Evolutionary conservation across 805 yeast genomes (phyloP), one percentile per base, ranked within the genome.

Genomic region (Candida verbasci): DNA sequence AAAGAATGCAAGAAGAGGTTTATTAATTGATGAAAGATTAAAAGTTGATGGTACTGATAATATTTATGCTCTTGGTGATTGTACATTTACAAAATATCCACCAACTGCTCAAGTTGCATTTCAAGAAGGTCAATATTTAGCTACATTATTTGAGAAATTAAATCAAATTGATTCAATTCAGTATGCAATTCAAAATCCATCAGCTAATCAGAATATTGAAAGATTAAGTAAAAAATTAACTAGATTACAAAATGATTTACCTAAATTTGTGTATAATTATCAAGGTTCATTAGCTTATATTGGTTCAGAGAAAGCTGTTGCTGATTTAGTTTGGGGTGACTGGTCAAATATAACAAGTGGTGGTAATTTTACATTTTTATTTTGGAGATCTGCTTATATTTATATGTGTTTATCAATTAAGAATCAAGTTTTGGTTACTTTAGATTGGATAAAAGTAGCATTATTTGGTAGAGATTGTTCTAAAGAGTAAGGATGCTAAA

Each of bases 101-200:
- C 97, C 97, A 49, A 89, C 97, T 44, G 97, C 97, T 17, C 97
- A 89, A 72, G 97, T 88, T 38, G 97, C 97, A 28, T 80, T 87
- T 66, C 97, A 89, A 71, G 86, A 89, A 65, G 97, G 96, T 59
- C 70, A 72, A 39, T 89, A 76, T 65, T 74, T 89, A 48, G 93
- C 89, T 39, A 66, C 70, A 23, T 77, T 80, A 47, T 82, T 89
- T 60, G 74, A 76, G 56, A 80, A 72, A 49, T 62, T 79, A 50
- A 69, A 80, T 49, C 76, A 76, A 49, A 68, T 81, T 40, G 88
- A 82, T 37, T 68, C 75, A 29, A 54, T 77, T 43, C 68, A 78
- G 51, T 72, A 57, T 46, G 65, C 66, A 38, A 52, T 76, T 29
- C 46, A 55, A 34, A 51, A 60, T 39, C 61, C 70, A 5, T 65